Conservation (phyloP, 495 filamentous ascomycete species). For the Tuber indicum region DNA sequence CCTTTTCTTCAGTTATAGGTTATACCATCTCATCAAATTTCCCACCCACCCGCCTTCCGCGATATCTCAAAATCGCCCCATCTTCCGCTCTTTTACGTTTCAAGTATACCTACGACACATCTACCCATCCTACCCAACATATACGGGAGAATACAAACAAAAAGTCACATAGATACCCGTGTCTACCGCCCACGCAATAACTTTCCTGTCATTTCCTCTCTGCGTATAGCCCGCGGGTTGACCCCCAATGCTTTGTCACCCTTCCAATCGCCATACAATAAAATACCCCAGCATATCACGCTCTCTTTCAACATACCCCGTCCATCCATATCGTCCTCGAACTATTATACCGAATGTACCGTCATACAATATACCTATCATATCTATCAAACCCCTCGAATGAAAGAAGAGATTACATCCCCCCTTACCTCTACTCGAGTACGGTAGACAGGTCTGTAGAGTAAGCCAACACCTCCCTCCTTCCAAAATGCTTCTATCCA, state of each 20-base stretch:
- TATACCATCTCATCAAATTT: not conserved
- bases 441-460: not conserved
- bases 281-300: not conserved
- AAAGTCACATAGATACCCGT: not conserved
- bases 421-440: not conserved
- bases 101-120: not conserved
- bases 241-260: not conserved
- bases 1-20: not conserved
- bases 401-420: not conserved
- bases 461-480: not conserved
- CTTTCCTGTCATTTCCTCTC: not conserved
- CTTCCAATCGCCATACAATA: not conserved
- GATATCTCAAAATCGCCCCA: not conserved
- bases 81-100: not conserved
- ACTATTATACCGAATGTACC: not conserved
- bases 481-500: not conserved
- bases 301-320: not conserved
- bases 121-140: not conserved
- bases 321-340: not conserved
- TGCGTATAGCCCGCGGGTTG: not conserved
- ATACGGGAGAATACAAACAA: not conserved
- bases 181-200: not conserved
- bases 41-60: not conserved
- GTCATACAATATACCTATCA: not conserved
- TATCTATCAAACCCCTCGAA: not conserved